Percentiles rank a stretch among this genome's conserved stretches.
Conservation (phyloP, 1,139 yeast species). For the Taiozyma sp. region DNA sequence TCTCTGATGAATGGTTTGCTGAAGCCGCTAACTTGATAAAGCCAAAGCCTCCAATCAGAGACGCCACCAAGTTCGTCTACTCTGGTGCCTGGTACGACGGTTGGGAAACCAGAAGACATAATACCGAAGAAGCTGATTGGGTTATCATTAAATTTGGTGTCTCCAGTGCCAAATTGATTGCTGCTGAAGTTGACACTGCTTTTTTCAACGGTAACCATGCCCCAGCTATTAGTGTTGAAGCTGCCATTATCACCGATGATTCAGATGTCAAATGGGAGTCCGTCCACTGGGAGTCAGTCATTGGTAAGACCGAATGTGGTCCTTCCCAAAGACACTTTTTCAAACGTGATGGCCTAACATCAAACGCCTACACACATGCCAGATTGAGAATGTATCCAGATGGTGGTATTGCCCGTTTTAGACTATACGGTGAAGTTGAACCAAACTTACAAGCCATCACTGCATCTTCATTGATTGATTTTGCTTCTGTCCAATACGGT, state of each 20-base stretch:
- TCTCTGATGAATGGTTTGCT: conserved; percentile 94
- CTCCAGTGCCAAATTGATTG: conserved; percentile 70
- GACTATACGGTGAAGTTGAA: conserved; percentile 77
- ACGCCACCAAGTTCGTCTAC: conserved; percentile 70
- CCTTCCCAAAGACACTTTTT: conserved; percentile 86
- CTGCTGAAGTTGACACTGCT: conserved; percentile 89
- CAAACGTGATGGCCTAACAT: conserved; percentile 53
- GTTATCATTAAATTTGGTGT: conserved; percentile 83
- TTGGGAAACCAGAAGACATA: conserved; percentile 97
- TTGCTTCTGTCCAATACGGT: conserved; percentile 82
- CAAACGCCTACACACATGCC: conserved; percentile 66
- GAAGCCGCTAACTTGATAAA: conserved; percentile 85
- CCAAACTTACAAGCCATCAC: conserved; percentile 50
- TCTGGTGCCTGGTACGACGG: conserved; percentile 98
- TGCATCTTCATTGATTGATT: conserved; percentile 45
- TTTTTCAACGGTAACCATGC: conserved; percentile 95
- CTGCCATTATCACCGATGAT: conserved; percentile 33
- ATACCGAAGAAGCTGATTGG: conserved; percentile 79
- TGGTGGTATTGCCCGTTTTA: conserved; percentile 94
- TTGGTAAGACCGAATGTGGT: conserved; percentile 75
- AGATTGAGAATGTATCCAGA: conserved; percentile 92
- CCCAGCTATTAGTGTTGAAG: conserved; percentile 84
- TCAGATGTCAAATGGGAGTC: conserved; percentile 23
- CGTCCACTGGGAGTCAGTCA: conserved; percentile 62
- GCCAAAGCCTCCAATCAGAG: conserved; percentile 75